Conservation (phyloP, 2,329 filamentous ascomycete genomes). For the Calonectria crousiana region DNA sequence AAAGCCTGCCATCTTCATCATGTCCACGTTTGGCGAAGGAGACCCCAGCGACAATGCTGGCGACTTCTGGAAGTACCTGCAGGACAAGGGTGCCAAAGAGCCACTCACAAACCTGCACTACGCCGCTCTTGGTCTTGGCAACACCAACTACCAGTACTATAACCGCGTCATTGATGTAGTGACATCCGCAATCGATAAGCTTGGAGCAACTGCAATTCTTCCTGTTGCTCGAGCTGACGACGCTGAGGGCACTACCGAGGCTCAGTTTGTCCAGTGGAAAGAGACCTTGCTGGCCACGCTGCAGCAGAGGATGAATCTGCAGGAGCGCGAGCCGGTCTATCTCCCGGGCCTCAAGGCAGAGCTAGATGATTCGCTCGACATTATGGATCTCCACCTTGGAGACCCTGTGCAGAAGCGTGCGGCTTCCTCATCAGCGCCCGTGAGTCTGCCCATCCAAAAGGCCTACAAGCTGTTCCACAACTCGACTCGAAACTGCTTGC, state of each 20-base stretch:
- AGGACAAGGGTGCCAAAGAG: slow-evolving; percentile 23
- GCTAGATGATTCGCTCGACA: slow-evolving; percentile 36
- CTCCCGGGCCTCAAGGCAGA: slow-evolving; percentile 30
- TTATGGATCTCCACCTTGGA: slow-evolving; percentile 37
- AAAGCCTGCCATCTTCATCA: slow-evolving; percentile 49
- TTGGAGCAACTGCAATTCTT: slow-evolving; percentile 45
- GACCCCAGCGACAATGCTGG: slow-evolving; percentile 54
- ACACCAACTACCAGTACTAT: slow-evolving; percentile 53
- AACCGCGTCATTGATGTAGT: slow-evolving; percentile 51
- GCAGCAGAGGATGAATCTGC: slow-evolving; percentile 27
- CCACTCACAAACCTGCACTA: slow-evolving; percentile 44
- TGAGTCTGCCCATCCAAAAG: slow-evolving; percentile 24
- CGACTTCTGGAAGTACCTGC: slow-evolving; percentile 45
- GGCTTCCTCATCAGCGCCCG: slow-evolving; percentile 26
- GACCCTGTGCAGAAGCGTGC: slow-evolving; percentile 33
- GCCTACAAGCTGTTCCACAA: slow-evolving; percentile 34
- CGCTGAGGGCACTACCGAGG: slow-evolving; percentile 46
- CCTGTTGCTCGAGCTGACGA: slow-evolving; percentile 49
- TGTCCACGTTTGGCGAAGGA: slow-evolving; percentile 55
- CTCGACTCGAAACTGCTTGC: slow-evolving; percentile 44
- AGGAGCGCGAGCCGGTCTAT: slow-evolving; percentile 37
- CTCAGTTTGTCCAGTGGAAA: slow-evolving; percentile 54
- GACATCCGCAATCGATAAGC: slow-evolving; percentile 31
- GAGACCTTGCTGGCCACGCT: slow-evolving; percentile 40
- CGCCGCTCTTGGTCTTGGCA: slow-evolving; percentile 52